These are phyloP conservation scores for Coprinellus micaceus DNA, from an alignment of 768 basidiomycete species.

Conservation along the genomic window DNA sequence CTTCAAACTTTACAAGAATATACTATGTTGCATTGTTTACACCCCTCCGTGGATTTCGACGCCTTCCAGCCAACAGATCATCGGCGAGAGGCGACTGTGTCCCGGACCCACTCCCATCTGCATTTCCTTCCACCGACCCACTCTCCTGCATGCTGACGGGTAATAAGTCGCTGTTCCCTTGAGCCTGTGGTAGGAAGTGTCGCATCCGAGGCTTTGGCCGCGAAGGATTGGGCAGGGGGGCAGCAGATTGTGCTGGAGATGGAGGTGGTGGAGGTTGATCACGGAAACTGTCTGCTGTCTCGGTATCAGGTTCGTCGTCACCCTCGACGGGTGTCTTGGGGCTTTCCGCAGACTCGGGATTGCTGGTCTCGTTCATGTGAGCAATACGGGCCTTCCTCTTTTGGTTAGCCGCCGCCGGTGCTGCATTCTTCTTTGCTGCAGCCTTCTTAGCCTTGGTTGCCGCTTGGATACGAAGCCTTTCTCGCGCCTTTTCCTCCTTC, in stretches of 20 bases:
- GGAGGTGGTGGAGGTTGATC: neutral
- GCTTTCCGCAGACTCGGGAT: neutral
- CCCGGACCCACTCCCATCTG: neutral
- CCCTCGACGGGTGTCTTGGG: neutral
- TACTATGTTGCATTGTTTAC: neutral
- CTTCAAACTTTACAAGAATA: neutral
- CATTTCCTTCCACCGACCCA: too few species aligned
- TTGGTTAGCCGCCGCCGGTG: neutral
- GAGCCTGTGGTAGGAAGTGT: neutral
- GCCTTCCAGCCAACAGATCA: neutral
- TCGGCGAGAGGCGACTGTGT: neutral
- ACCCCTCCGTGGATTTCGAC: neutral
- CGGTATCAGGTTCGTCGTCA: neutral
- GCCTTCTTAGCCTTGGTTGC: constrained; percentile 3
- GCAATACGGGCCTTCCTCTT: neutral
- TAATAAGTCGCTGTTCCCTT: neutral
- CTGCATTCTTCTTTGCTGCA: constrained; percentile 5
- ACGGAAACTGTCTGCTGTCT: neutral
- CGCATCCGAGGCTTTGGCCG: neutral
- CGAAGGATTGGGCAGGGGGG: neutral
- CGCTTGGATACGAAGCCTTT: neutral
- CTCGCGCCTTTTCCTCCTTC: neutral
- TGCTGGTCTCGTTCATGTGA: neutral
- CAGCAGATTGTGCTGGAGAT: neutral
- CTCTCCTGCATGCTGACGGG: too few species aligned